Base-by-base conservation (phyloP, 2,329 filamentous ascomycete species). In the Fusarium clavum region DNA sequence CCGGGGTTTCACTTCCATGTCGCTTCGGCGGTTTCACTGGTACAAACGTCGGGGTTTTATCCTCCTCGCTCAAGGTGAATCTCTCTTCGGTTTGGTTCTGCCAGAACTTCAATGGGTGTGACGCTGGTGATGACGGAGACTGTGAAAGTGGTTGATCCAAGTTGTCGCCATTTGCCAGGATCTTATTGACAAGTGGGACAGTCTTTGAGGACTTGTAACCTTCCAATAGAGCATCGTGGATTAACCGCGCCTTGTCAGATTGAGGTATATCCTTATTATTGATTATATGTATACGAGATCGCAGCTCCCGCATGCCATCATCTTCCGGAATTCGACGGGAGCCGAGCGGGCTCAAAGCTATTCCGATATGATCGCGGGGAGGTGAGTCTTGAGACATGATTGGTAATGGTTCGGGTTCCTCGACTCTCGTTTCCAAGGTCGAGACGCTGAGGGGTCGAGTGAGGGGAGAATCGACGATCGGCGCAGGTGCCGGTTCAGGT, bases 271-370 rank as follows among this genome's bases (percentile, higher is more conserved):
- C 83, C 70, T 85, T 84, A 27, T 86, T 83, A 77, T 93, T 91
- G 66, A 95, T 91, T 24, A 83, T 83, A 63, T 91, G 85, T 70
- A 96, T 94, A 67, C 88, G 88, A 69, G 82, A 85, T 73, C 93
- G 85, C 73, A 95, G 79, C 57, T 82, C 79, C 20, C 86, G 84
- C 90, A 93, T 94, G 46, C 93, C 93, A 83, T 96, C 93, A 75
- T 95, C 91, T 76, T 91, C 93, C 2, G 92, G 92, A 43, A 94
- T 79, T 41, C 73, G 77, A 16, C 76, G 77, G 49, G 71, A 74
- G 61, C 74, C 78, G 57, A 63, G 69, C 11, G 78, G 74, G 44
- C 74, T 76, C 60, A 77, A 57, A 13, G 77, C 74, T 52, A 79
- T 77, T 45, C 77, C 76, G 14, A 81, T 75, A 49, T 78, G 79